These are phyloP conservation scores for Sugiyamaella marilandica DNA, from an alignment of 805 yeast genomes.

Conservation along the genomic window DNA sequence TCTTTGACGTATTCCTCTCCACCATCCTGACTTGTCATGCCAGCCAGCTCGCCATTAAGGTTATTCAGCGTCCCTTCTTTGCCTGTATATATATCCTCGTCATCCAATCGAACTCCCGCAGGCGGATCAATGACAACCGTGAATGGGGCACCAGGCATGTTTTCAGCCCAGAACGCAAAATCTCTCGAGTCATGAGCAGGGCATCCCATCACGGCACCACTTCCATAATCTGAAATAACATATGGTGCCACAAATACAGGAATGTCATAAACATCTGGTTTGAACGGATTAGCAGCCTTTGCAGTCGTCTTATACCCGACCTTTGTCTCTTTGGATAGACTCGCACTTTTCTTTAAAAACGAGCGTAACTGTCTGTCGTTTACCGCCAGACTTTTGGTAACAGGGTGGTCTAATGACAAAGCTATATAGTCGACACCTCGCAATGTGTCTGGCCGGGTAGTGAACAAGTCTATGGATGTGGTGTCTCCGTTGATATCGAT, in stretches of 20 bases:
- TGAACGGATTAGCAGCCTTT: constrained; percentile 52
- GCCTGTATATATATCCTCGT: constrained; percentile 32
- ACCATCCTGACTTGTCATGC: constrained; percentile 50
- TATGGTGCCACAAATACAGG: constrained; percentile 91
- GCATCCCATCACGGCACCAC: constrained; percentile 97
- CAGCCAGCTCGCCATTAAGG: constrained; percentile 47
- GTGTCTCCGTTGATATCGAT: constrained; percentile 21
- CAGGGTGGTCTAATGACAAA: constrained; percentile 63
- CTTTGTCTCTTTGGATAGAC: constrained; percentile 44
- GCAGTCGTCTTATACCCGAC: constrained; percentile 56
- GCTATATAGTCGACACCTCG: constrained; percentile 82
- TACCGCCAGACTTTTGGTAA: constrained; percentile 41
- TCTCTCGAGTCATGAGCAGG: constrained; percentile 93
- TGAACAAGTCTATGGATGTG: constrained; percentile 50
- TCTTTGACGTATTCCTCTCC: constrained; percentile 40
- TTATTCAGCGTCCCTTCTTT: constrained; percentile 46
- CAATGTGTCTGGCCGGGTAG: constrained; percentile 88
- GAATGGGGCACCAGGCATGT: constrained; percentile 45
- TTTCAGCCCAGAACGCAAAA: constrained; percentile 67
- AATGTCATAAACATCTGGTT: constrained; percentile 35
- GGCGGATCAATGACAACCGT: constrained; percentile 45
- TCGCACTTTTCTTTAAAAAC: constrained; percentile 41
- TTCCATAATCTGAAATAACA: constrained; percentile 77
- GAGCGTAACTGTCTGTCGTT: constrained; percentile 38
- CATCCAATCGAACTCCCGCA: constrained; percentile 12